Conservation (phyloP, 2,329 filamentous ascomycete genomes). For the Fusarium hostae region DNA sequence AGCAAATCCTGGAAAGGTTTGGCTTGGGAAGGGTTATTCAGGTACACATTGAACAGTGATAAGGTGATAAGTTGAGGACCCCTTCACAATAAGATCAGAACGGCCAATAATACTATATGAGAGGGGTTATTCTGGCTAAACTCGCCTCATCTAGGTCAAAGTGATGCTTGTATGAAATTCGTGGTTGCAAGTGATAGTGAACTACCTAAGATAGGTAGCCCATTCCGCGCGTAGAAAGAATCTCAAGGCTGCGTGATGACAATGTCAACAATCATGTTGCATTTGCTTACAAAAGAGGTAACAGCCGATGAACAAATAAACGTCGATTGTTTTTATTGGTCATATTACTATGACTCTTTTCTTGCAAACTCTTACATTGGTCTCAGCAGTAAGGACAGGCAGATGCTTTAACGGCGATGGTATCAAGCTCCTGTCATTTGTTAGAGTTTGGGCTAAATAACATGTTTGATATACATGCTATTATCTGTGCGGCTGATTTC, state of each 20-base stretch:
- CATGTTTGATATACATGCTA: neutral
- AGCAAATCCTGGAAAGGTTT: neutral
- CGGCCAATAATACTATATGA: neutral
- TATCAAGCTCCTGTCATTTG: neutral
- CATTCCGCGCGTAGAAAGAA: neutral
- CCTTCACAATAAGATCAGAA: neutral
- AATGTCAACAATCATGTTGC: neutral
- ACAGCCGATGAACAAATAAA: neutral
- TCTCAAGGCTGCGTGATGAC: neutral
- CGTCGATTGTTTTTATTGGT: neutral
- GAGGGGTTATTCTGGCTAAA: neutral
- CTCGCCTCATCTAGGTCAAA: neutral
- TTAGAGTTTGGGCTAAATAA: neutral
- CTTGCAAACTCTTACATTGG: neutral
- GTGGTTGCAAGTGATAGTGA: neutral
- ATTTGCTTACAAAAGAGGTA: slow-evolving; percentile 3
- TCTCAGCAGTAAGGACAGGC: neutral
- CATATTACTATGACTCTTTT: neutral
- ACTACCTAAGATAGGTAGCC: neutral
- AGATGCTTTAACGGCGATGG: neutral
- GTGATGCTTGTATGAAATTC: neutral
- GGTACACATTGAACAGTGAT: neutral
- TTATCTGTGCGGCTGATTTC: neutral
- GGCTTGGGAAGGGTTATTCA: neutral
- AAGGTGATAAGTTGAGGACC: neutral